phyloP scores from a whole-genome alignment of 306 rosid genomes.

The Prunus dulcis region DNA sequence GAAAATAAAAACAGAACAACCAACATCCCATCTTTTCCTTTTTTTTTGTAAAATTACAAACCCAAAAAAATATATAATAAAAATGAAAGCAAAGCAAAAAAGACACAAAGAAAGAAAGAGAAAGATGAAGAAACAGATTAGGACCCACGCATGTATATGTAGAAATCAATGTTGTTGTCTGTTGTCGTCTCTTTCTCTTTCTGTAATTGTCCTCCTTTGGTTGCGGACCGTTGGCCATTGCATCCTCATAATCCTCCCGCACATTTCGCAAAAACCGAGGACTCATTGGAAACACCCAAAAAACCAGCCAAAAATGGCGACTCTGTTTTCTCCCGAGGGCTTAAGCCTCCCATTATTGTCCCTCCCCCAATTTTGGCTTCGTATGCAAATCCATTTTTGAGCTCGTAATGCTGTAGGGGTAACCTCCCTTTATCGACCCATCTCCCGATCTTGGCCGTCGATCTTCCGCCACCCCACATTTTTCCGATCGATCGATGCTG shows the following conservation, averaged over 20 bases:
- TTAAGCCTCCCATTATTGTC: background rate
- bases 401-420: background rate
- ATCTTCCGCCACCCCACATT: background rate
- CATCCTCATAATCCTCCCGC: slow-evolving; percentile 26
- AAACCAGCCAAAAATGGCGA: background rate
- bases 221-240: slow-evolving; percentile 43
- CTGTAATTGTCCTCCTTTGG: slow-evolving; percentile 30
- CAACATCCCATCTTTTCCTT: slow-evolving; percentile 48
- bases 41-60: slow-evolving; percentile 10
- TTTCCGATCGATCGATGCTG: slow-evolving; percentile 30
- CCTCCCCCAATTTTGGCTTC: background rate
- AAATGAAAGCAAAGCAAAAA: background rate
- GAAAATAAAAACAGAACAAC: background rate
- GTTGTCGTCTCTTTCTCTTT: background rate
- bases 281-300: background rate
- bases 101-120: background rate
- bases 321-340: background rate
- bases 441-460: slow-evolving; percentile 33
- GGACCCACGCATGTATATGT: slow-evolving; percentile 43
- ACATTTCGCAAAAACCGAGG: slow-evolving; percentile 35
- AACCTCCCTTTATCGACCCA: slow-evolving; percentile 20
- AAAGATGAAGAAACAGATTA: background rate
- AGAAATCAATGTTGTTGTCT: background rate
- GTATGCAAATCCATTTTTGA: slow-evolving; percentile 26
- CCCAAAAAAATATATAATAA: no score